A percentile compares a stretch with the other conserved stretches of the same genome.
phyloP scores from a whole-genome alignment of 352 stramenopile genomes.

The Globisporangium echinulatum region DNA sequence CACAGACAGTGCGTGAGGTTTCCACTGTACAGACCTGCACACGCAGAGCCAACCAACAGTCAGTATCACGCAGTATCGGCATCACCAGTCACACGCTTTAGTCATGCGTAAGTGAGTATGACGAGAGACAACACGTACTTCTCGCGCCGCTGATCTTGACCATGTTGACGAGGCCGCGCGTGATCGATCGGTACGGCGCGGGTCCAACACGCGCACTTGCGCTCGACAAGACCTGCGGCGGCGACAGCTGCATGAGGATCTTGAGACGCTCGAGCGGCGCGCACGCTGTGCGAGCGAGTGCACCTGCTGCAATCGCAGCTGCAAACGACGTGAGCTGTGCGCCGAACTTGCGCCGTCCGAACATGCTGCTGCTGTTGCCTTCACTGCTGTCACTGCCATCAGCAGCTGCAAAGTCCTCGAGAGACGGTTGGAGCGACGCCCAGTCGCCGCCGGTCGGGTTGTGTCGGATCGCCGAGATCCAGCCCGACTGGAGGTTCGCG shows the following conservation, averaged over 20 bases:
- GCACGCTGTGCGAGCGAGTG: constrained; percentile 50
- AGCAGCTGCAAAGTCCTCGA: constrained; percentile 9
- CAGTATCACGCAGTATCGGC: not conserved
- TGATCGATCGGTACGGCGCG: constrained; percentile 40
- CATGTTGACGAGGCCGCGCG: constrained; percentile 61
- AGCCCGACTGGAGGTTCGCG: constrained; percentile 60
- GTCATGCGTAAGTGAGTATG: not conserved
- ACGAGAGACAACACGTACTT: constrained; percentile 18
- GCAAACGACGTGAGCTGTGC: constrained; percentile 44
- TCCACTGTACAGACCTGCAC: constrained; percentile 60
- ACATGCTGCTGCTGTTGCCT: not conserved
- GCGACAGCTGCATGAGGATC: constrained; percentile 67
- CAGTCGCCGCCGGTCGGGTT: constrained; percentile 61
- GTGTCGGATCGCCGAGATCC: constrained; percentile 67
- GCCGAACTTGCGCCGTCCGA: constrained; percentile 17
- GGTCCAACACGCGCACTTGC: not conserved
- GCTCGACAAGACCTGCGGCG: constrained; percentile 14
- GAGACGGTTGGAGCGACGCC: constrained; percentile 35
- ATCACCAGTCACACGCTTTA: not conserved
- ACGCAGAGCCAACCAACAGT: not conserved
- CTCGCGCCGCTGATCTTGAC: constrained; percentile 45
- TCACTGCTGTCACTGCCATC: not conserved
- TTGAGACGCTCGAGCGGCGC: constrained; percentile 78
- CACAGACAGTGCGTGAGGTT: constrained; percentile 80
- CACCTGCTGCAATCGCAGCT: constrained; percentile 61